Percentiles rank a stretch among this genome's conserved stretches.
Conservation (phyloP, 2,329 filamentous ascomycete species). For the Epichloe gansuensis region DNA sequence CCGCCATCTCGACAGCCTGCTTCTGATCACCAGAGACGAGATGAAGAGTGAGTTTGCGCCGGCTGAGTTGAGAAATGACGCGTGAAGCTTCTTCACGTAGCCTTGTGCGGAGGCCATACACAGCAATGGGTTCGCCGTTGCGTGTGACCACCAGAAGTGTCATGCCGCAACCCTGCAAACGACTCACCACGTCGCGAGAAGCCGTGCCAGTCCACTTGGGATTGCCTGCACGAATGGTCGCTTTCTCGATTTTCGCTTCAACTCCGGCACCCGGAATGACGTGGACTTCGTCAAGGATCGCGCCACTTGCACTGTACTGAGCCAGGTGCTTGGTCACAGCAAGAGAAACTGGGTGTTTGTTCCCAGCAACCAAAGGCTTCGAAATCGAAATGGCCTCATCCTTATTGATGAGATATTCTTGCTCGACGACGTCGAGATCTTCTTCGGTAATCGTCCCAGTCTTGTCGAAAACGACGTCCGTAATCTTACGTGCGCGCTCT, state of each 20-base stretch:
- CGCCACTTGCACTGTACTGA: neutral
- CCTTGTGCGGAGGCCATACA: slow-evolving; percentile 35
- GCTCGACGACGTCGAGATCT: slow-evolving; percentile 18
- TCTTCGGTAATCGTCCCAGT: slow-evolving; percentile 49
- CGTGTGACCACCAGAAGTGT: slow-evolving; percentile 18
- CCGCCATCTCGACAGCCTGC: slow-evolving; percentile 35
- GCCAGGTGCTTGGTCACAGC: slow-evolving; percentile 32
- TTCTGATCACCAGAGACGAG: slow-evolving; percentile 46
- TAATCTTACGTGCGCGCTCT: slow-evolving; percentile 38
- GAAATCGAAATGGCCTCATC: slow-evolving; percentile 14
- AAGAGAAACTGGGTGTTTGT: slow-evolving; percentile 38
- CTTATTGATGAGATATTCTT: slow-evolving; percentile 12
- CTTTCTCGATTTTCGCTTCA: slow-evolving; percentile 20
- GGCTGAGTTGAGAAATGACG: slow-evolving; percentile 32
- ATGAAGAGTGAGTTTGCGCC: slow-evolving; percentile 35
- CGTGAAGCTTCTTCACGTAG: slow-evolving; percentile 25
- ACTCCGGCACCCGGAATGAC: slow-evolving; percentile 29
- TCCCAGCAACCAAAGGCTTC: slow-evolving; percentile 23
- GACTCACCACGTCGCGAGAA: slow-evolving; percentile 10
- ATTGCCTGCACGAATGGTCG: slow-evolving; percentile 30
- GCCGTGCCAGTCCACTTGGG: slow-evolving; percentile 28
- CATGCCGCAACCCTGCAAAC: slow-evolving; percentile 12
- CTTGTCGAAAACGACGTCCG: slow-evolving; percentile 51
- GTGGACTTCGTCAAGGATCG: slow-evolving; percentile 16
- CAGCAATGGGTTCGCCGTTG: slow-evolving; percentile 22